Conservation (phyloP, 2,329 filamentous ascomycete species). For the Aspergillus bombycis region DNA sequence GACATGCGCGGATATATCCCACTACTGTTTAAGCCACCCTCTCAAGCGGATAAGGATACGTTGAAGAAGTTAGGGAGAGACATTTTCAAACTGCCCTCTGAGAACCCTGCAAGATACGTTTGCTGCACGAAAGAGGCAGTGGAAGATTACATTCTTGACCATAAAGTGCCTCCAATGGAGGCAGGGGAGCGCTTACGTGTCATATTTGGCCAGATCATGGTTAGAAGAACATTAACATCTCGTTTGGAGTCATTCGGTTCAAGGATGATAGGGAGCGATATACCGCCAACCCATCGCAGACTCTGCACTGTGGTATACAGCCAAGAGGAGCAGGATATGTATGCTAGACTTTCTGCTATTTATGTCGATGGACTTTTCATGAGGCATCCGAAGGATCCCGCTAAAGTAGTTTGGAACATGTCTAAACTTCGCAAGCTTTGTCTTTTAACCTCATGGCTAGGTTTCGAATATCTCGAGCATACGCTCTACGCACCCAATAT, state of each 20-base stretch:
- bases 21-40: not conserved
- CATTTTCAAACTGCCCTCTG: not conserved
- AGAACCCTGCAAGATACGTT: not conserved
- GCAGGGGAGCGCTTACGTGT: not conserved
- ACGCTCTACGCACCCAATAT: not conserved
- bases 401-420: not conserved
- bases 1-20: not conserved
- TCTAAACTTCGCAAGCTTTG: not conserved
- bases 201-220: not conserved
- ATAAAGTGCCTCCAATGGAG: not conserved
- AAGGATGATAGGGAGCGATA: not conserved
- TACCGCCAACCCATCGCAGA: not conserved
- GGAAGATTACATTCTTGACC: not conserved
- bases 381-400: not conserved
- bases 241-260: not conserved
- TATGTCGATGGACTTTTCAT: not conserved
- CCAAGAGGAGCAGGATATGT: not conserved
- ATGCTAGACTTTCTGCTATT: too few species aligned
- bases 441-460: not conserved
- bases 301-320: not conserved
- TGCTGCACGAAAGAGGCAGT: not conserved
- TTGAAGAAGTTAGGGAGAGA: not conserved
- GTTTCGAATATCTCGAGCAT: not conserved
- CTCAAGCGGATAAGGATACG: not conserved
- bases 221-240: not conserved